Evolutionary conservation across 768 basidiomycete species (phyloP).

Genomic region (Sistotremastrum niveocremeum): DNA sequence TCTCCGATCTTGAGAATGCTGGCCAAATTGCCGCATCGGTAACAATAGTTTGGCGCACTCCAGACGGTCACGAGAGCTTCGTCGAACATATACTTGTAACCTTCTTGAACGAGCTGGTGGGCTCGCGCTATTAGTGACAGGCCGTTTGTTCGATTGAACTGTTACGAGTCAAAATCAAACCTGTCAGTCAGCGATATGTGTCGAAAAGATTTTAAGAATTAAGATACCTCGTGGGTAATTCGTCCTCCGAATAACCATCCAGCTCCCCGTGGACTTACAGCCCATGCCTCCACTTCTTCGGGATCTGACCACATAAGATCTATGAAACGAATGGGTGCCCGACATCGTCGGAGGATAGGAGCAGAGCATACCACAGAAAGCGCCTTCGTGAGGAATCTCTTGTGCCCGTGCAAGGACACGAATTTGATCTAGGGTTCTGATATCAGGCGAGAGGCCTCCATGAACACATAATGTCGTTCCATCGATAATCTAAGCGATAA

Average conservation of each 20-base stretch:
- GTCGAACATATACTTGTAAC: constrained; percentile 96
- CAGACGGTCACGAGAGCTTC: constrained; percentile 84
- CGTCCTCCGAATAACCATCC: constrained; percentile 88
- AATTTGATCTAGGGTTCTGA: constrained; percentile 89
- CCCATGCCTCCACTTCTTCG: constrained; percentile 92
- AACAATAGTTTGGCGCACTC: constrained; percentile 85
- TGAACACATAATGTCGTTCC: constrained; percentile 88
- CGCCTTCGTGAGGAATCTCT: constrained; percentile 97
- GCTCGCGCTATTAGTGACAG: constrained; percentile 85
- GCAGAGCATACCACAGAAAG: constrained; percentile 65
- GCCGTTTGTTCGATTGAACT: constrained; percentile 91
- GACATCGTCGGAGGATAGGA: constrained; percentile 1
- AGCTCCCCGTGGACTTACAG: constrained; percentile 89
- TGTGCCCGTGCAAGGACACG: constrained; percentile 88
- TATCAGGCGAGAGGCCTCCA: constrained; percentile 91
- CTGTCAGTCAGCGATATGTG: not conserved
- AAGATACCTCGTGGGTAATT: constrained; percentile 67
- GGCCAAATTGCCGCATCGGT: constrained; percentile 80
- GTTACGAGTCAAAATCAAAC: not conserved
- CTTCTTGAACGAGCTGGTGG: constrained; percentile 93
- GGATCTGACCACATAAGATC: constrained; percentile 99
- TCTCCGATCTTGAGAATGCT: constrained; percentile 78
- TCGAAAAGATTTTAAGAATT: not conserved
- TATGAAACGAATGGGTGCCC: constrained; percentile 13
- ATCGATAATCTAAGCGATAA: constrained; percentile 72